phyloP scores from a whole-genome alignment of 768 basidiomycete genomes.

The Filobasidium floriforme region DNA sequence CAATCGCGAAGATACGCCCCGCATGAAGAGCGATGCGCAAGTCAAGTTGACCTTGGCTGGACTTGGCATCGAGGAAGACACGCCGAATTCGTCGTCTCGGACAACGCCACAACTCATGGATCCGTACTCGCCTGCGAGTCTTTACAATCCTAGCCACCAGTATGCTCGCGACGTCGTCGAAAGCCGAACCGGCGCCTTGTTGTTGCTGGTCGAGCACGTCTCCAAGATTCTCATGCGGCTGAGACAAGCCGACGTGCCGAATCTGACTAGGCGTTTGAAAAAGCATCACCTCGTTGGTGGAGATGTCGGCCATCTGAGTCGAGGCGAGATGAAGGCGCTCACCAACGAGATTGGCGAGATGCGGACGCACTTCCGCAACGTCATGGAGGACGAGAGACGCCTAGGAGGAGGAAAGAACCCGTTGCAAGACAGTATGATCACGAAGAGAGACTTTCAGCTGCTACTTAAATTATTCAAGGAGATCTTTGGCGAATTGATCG shows the following conservation, averaged over 20 bases:
- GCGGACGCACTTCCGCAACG: slow-evolving; percentile 63
- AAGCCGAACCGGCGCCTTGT: slow-evolving; percentile 35
- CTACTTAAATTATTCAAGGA: slow-evolving; percentile 82
- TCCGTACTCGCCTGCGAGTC: slow-evolving; percentile 11
- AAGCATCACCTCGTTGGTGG: slow-evolving; percentile 68
- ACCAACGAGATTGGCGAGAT: slow-evolving; percentile 61
- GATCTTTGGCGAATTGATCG: slow-evolving; percentile 69
- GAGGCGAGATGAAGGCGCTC: slow-evolving; percentile 67
- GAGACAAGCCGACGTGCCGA: slow-evolving; percentile 70
- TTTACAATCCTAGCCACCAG: not conserved
- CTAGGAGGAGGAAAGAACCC: slow-evolving; percentile 10
- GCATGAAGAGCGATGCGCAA: not conserved
- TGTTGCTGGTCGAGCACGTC: slow-evolving; percentile 50
- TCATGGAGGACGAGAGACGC: slow-evolving; percentile 65
- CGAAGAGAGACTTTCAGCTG: slow-evolving; percentile 69
- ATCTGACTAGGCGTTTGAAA: slow-evolving; percentile 79
- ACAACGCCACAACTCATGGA: slow-evolving; percentile 14
- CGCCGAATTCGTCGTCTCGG: slow-evolving; percentile 2
- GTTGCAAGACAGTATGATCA: slow-evolving; percentile 40
- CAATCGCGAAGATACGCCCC: not conserved
- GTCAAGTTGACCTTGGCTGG: slow-evolving; percentile 11
- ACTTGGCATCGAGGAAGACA: slow-evolving; percentile 18
- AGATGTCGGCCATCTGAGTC: slow-evolving; percentile 78
- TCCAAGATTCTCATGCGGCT: slow-evolving; percentile 59
- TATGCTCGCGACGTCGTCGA: not conserved